phyloP scores from a whole-genome alignment of 495 filamentous ascomycete species.

The Trichoderma asperelloides region DNA sequence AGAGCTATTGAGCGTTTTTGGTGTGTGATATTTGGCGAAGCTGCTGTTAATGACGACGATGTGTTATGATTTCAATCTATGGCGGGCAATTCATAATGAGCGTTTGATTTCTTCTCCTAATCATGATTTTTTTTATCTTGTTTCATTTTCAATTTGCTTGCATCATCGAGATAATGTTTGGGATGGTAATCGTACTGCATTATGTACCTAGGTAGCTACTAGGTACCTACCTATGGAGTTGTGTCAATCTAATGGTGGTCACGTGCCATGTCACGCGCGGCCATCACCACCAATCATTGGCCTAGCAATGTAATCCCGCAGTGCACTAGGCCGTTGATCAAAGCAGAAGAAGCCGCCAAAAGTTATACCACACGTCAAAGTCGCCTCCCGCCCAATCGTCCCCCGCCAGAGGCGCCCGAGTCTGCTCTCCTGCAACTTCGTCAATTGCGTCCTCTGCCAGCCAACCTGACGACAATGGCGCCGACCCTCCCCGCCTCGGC shows the following conservation, averaged over 20 bases:
- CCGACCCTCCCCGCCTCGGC: constrained; percentile 4
- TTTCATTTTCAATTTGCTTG: neutral
- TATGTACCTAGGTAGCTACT: too few relatives aligned
- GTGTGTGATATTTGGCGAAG: neutral
- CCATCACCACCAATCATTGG: constrained; percentile 20
- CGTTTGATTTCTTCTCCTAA: neutral
- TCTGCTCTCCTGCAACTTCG: neutral
- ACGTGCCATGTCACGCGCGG: constrained; percentile 13
- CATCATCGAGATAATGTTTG: too few relatives aligned
- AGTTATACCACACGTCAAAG: constrained; percentile 6
- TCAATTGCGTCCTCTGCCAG: constrained; percentile 5
- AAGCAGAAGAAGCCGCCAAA: constrained; percentile 1
- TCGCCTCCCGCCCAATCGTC: constrained; percentile 1
- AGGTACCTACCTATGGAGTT: too few relatives aligned
- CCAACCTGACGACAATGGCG: constrained; percentile 6
- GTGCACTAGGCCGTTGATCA: neutral
- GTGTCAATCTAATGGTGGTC: neutral
- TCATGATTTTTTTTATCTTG: neutral
- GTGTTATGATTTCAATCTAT: too few relatives aligned
- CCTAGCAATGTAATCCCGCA: constrained; percentile 26
- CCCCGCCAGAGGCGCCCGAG: neutral
- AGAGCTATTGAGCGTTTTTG: constrained; percentile 21
- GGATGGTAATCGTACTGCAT: too few relatives aligned
- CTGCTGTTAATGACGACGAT: neutral
- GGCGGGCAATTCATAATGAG: neutral